Evolutionary conservation across 805 yeast genomes (phyloP).

Genomic region (Metschnikowia lochheadii): DNA sequence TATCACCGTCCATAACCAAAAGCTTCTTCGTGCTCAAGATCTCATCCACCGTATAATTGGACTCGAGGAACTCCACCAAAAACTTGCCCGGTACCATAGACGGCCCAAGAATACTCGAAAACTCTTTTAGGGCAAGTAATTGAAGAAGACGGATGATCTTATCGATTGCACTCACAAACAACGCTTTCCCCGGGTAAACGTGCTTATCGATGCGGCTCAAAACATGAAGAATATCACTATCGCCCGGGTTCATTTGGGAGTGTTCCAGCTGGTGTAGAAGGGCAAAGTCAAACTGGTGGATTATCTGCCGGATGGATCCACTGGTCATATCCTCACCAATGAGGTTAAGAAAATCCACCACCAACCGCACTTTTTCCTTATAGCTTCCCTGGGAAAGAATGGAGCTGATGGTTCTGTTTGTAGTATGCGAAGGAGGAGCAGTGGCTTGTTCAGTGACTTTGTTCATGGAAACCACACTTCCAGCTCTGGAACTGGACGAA

Average conservation of each 20-base stretch:
- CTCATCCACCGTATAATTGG: conserved; percentile 10
- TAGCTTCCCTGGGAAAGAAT: conserved; percentile 16
- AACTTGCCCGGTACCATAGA: conserved; percentile 1
- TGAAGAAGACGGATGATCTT: conserved; percentile 13
- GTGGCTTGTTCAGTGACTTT: not conserved
- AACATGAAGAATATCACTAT: conserved; percentile 8
- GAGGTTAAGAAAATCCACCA: conserved; percentile 11
- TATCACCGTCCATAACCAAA: conserved; percentile 1
- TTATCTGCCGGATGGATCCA: conserved; percentile 10
- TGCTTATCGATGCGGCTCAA: conserved; percentile 10
- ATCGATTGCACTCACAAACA: conserved; percentile 13
- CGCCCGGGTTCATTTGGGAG: conserved; percentile 1
- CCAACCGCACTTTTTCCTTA: conserved; percentile 16
- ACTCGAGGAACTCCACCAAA: conserved; percentile 4
- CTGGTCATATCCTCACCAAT: conserved; percentile 3
- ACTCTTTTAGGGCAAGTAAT: conserved; percentile 10
- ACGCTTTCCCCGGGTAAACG: conserved; percentile 13
- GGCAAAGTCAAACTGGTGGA: conserved; percentile 9
- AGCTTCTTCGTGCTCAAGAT: conserved; percentile 10
- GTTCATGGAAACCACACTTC: conserved; percentile 14
- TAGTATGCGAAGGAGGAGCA: not conserved
- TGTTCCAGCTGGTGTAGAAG: conserved; percentile 1
- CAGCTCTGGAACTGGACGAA: conserved; percentile 14
- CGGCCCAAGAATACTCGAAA: not conserved
- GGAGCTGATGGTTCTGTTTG: conserved; percentile 8